A percentile compares a stretch with the other conserved stretches of the same genome.
Evolutionary conservation across 2,329 filamentous ascomycete species (phyloP).

Genomic region (Aspergillus sp.): DNA sequence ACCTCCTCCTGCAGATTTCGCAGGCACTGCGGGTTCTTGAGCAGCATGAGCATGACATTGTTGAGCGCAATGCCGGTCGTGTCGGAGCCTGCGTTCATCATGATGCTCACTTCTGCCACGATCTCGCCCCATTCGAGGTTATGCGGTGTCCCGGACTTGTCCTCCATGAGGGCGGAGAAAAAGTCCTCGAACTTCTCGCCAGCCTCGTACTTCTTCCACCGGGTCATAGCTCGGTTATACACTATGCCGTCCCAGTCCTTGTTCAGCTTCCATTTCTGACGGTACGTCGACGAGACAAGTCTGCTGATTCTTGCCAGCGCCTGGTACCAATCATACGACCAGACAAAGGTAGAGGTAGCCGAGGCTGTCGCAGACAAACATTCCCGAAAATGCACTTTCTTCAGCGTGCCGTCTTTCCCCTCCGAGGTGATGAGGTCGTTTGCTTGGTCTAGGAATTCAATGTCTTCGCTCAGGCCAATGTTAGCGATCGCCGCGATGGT

Average conservation of each 20-base stretch:
- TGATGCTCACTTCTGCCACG: slow-evolving; percentile 48
- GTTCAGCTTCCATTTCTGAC: slow-evolving; percentile 16
- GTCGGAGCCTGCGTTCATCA: slow-evolving; percentile 47
- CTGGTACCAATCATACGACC: slow-evolving; percentile 21
- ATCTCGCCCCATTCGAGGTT: slow-evolving; percentile 57
- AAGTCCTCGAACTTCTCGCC: slow-evolving; percentile 58
- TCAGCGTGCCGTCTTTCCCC: slow-evolving; percentile 17
- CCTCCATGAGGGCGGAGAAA: slow-evolving; percentile 53
- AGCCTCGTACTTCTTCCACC: slow-evolving; percentile 19
- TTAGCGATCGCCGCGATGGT: slow-evolving; percentile 39
- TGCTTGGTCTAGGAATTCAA: slow-evolving; percentile 37
- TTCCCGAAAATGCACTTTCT: slow-evolving; percentile 18
- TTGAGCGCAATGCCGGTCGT: slow-evolving; percentile 52
- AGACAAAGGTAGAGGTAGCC: slow-evolving; percentile 19
- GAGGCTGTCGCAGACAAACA: slow-evolving; percentile 13
- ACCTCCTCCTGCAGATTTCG: slow-evolving; percentile 43
- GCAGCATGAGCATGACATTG: slow-evolving; percentile 50
- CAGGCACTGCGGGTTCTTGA: slow-evolving; percentile 44
- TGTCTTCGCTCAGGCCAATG: slow-evolving; percentile 36
- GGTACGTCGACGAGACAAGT: slow-evolving; percentile 17
- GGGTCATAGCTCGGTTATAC: slow-evolving; percentile 18
- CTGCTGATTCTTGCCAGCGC: slow-evolving; percentile 15
- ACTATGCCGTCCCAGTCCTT: slow-evolving; percentile 19
- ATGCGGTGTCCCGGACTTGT: slow-evolving; percentile 38
- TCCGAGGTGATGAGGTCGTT: slow-evolving; percentile 26